Evolutionary conservation across 2,329 filamentous ascomycete genomes (phyloP).

Genomic region (Claviceps humidiphila): DNA sequence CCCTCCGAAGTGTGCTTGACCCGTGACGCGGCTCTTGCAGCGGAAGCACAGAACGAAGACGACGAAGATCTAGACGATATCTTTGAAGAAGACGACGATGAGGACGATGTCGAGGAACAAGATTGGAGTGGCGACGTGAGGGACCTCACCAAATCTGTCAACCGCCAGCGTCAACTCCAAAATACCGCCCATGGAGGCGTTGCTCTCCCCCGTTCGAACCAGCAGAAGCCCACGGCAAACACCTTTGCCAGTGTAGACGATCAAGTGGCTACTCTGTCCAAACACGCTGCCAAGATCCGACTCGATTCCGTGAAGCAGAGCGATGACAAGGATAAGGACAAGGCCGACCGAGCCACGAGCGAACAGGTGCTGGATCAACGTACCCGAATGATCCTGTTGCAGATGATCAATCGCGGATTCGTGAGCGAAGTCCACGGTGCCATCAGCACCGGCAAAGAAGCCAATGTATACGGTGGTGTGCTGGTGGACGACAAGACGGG

Average conservation of each 20-base stretch:
- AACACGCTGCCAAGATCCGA: constrained; percentile 74
- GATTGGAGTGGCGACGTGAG: constrained; percentile 45
- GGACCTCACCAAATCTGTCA: constrained; percentile 78
- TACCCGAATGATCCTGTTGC: constrained; percentile 87
- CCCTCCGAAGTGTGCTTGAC: constrained; percentile 19
- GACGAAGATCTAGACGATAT: constrained; percentile 29
- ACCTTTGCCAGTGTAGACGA: constrained; percentile 72
- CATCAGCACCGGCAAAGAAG: constrained; percentile 92
- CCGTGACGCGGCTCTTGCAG: constrained; percentile 11
- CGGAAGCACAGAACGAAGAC: constrained; percentile 16
- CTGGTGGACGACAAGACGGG: constrained; percentile 41
- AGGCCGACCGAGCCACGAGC: constrained; percentile 82
- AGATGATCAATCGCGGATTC: constrained; percentile 87
- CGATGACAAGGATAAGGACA: constrained; percentile 57
- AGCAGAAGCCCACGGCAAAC: constrained; percentile 68
- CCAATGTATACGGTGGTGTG: constrained; percentile 91
- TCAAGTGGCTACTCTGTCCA: constrained; percentile 71
- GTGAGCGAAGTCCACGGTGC: constrained; percentile 90
- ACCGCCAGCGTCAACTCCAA: constrained; percentile 62
- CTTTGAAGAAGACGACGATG: constrained; percentile 30
- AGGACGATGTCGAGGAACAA: constrained; percentile 51
- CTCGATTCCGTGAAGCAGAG: constrained; percentile 51
- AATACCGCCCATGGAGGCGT: constrained; percentile 20
- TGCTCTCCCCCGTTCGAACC: constrained; percentile 57
- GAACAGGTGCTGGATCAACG: constrained; percentile 91